Evolutionary conservation across 371 early-diverging fungal species (phyloP).

Genomic region (Actinomucor elegans): DNA sequence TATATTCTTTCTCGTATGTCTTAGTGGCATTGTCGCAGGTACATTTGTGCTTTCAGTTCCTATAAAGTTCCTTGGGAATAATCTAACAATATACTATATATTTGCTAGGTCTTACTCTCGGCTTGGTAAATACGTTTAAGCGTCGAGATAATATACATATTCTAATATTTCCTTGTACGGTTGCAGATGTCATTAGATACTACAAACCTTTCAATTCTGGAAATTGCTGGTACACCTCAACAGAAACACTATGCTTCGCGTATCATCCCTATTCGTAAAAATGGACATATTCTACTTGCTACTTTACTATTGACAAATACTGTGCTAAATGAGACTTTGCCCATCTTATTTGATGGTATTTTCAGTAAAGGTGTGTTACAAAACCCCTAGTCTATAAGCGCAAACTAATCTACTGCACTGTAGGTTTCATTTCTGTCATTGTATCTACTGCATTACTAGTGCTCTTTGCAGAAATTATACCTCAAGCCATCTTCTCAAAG

Average conservation of each 20-base stretch:
- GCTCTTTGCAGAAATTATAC: conserved; percentile 86
- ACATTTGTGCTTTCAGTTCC: no score
- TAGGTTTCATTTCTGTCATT: conserved; percentile 73
- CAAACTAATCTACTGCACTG: no score
- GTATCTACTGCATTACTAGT: conserved; percentile 77
- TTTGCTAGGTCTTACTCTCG: conserved; percentile 52
- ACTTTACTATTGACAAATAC: conserved; percentile 80
- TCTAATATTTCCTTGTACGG: not conserved
- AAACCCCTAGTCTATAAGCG: no score
- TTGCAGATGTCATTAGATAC: conserved; percentile 75
- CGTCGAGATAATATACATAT: not conserved
- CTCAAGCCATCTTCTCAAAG: conserved; percentile 81
- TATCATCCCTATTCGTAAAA: conserved; percentile 74
- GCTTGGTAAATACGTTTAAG: conserved; percentile 39
- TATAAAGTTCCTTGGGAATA: no score
- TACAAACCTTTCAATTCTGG: conserved; percentile 56
- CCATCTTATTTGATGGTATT: conserved; percentile 71
- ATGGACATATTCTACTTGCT: conserved; percentile 76
- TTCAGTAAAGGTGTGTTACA: conserved; percentile 51
- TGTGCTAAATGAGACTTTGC: conserved; percentile 83
- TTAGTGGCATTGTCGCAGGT: conserved; percentile 86
- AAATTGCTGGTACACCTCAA: conserved; percentile 61
- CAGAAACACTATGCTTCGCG: conserved; percentile 67
- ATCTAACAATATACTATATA: no score
- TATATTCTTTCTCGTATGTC: conserved; percentile 57